These are phyloP conservation scores for Globisporangium echinulatum DNA, from an alignment of 352 stramenopile genomes.

Conservation along the genomic window DNA sequence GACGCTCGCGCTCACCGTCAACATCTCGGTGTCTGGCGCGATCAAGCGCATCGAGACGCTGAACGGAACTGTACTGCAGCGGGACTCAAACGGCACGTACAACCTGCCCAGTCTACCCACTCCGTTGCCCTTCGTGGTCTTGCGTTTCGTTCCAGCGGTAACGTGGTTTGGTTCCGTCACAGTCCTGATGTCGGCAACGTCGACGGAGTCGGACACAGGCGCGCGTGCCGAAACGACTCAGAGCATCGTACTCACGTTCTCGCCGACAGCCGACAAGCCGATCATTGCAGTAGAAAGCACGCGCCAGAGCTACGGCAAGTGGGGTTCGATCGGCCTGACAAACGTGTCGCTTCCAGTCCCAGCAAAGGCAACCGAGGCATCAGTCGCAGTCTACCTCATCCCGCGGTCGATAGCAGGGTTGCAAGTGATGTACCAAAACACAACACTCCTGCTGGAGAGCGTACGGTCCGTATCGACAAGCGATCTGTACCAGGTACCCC, in stretches of 20 bases:
- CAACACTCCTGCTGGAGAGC: slow-evolving; percentile 21
- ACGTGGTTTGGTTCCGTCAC: slow-evolving; percentile 30
- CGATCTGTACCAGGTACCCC: slow-evolving; percentile 28
- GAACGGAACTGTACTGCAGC: slow-evolving; percentile 19
- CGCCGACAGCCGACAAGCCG: slow-evolving; percentile 33
- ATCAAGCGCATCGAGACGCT: slow-evolving; percentile 19
- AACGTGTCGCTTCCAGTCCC: slow-evolving; percentile 23
- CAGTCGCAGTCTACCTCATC: slow-evolving; percentile 29
- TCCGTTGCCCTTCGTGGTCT: slow-evolving; percentile 11
- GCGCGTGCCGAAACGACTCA: slow-evolving; percentile 13
- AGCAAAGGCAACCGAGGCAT: slow-evolving; percentile 27
- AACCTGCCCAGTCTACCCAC: slow-evolving; percentile 14
- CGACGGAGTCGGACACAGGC: slow-evolving; percentile 24
- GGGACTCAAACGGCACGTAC: slow-evolving; percentile 19
- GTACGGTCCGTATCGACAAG: slow-evolving; percentile 22
- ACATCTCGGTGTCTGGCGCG: slow-evolving; percentile 12
- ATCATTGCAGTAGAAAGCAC: slow-evolving; percentile 29
- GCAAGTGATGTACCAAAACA: slow-evolving; percentile 34
- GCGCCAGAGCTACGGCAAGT: slow-evolving; percentile 22
- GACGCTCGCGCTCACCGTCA: slow-evolving; percentile 25
- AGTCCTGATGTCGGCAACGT: slow-evolving; percentile 23
- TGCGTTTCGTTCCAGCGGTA: slow-evolving; percentile 21
- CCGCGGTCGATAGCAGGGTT: slow-evolving; percentile 14
- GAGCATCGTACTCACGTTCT: slow-evolving; percentile 20
- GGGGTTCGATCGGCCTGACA: slow-evolving; percentile 27